Conservation (phyloP, 2,329 filamentous ascomycete genomes). For the Chaetothyriales sp. region DNA sequence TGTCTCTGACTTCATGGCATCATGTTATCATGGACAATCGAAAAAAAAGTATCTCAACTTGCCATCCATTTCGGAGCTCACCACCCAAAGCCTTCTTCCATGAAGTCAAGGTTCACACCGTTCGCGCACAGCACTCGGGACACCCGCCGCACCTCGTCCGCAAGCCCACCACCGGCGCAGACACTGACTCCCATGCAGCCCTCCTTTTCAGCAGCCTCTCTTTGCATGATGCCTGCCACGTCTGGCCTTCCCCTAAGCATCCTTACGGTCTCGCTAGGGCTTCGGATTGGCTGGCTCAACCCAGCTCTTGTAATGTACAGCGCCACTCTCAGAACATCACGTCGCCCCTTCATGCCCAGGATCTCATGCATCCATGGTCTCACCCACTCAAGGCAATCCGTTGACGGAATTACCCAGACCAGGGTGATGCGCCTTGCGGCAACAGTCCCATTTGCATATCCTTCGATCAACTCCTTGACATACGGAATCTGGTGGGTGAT, state of each 20-base stretch:
- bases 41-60: background rate
- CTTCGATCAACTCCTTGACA: conserved; percentile 60
- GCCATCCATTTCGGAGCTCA: conserved; percentile 1
- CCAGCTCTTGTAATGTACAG: conserved; percentile 83
- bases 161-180: conserved; percentile 60
- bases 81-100: conserved; percentile 58
- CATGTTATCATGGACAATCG: background rate
- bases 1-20: background rate
- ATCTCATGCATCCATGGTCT: conserved; percentile 71
- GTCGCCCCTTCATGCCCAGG: conserved; percentile 63
- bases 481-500: conserved; percentile 93
- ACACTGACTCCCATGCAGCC: conserved; percentile 82
- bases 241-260: conserved; percentile 88
- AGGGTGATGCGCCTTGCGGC: conserved; percentile 71
- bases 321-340: conserved; percentile 71
- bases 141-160: conserved; percentile 60
- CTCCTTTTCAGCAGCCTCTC: conserved; percentile 67
- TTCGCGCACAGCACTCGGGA: conserved; percentile 49
- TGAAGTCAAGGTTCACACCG: conserved; percentile 52
- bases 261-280: conserved; percentile 64
- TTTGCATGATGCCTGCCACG: conserved; percentile 60
- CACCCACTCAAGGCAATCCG: conserved; percentile 85
- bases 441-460: conserved; percentile 55
- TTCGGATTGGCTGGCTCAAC: conserved; percentile 67
- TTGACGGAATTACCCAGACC: conserved; percentile 85